Evolutionary conservation across 805 yeast genomes (phyloP), one percentile per base, ranked within the genome.

Genomic region (Wickerhamiella kazuoi): DNA sequence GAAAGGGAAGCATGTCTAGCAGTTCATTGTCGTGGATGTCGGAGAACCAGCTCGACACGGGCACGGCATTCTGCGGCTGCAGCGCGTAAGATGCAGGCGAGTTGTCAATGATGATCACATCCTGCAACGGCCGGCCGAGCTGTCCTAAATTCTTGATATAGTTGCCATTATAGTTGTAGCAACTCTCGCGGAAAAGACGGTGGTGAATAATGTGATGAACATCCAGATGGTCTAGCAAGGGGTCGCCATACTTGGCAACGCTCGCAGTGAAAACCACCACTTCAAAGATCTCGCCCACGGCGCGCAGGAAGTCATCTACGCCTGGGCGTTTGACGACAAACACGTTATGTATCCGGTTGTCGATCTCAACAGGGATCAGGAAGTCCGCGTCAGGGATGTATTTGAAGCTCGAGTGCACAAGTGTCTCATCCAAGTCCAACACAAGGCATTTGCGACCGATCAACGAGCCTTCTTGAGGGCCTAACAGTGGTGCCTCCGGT

Each of bases 321-420:
- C 98, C 98, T 1, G 99, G 99, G 51, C 99, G 71, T 55, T 90
- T 90, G 41, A 86, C 84, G 19, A 90, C 98, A 56, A 84, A 90
- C 34, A 90, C 98, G 52, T 82, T 87, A 58, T 90, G 97, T 24
- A 76, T 68, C 56, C 81, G 87, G 50, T 77, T 77, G 51, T 90
- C 97, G 46, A 90, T 87, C 57, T 87, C 97, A 39, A 90, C 98
- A 14, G 98, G 97, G 37, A 90, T 82, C 35, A 93, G 93, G 61
- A 90, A 90, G 61, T 90, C 99, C 1, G 95, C 94, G 34, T 84
- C 79, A 43, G 93, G 73, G 41, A 90, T 69, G 57, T 78, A 83
- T 58, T 87, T 86, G 66, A 90, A 90, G 5, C 93, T 78, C 1
- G 94, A 81, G 58, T 90, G 99, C 24, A 90, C 98, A 43, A 90